Conservation (phyloP, 129 eudicot species). For the Saussurea involucrata region DNA sequence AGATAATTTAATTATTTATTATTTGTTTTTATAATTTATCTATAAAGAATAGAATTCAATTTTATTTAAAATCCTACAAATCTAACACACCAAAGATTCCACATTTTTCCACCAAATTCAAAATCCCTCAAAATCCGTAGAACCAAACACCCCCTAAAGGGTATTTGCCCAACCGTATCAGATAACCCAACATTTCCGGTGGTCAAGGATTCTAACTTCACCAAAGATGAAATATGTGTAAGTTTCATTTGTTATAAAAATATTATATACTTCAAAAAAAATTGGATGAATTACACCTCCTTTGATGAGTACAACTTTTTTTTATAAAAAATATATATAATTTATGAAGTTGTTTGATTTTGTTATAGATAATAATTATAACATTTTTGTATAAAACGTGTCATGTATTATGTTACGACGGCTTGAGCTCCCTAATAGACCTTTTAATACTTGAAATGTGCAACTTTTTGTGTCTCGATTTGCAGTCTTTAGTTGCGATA, state of each 20-base stretch:
- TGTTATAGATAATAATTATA: not conserved
- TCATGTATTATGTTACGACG: not conserved
- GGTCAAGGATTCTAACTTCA: not conserved
- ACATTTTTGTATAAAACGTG: not conserved
- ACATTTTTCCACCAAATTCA: not conserved
- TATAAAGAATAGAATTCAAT: too few relatives aligned
- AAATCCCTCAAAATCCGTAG: not conserved
- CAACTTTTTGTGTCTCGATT: not conserved
- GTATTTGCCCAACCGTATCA: not conserved
- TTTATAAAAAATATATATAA: too few relatives aligned
- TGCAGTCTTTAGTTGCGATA: constrained; percentile 60
- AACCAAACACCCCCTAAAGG: not conserved
- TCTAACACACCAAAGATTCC: too few relatives aligned
- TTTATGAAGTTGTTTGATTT: not conserved
- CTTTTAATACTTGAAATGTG: not conserved
- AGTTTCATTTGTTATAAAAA: not conserved
- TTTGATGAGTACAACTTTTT: too few relatives aligned
- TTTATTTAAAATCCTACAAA: too few relatives aligned
- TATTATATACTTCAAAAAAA: not conserved
- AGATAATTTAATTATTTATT: too few relatives aligned
- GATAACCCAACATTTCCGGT: not conserved
- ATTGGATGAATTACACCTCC: too few relatives aligned
- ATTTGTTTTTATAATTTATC: too few relatives aligned
- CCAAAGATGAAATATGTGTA: too few relatives aligned
- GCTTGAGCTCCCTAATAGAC: not conserved